Base-by-base conservation (phyloP, 768 basidiomycete species). In the Lyophyllum shimeji region DNA sequence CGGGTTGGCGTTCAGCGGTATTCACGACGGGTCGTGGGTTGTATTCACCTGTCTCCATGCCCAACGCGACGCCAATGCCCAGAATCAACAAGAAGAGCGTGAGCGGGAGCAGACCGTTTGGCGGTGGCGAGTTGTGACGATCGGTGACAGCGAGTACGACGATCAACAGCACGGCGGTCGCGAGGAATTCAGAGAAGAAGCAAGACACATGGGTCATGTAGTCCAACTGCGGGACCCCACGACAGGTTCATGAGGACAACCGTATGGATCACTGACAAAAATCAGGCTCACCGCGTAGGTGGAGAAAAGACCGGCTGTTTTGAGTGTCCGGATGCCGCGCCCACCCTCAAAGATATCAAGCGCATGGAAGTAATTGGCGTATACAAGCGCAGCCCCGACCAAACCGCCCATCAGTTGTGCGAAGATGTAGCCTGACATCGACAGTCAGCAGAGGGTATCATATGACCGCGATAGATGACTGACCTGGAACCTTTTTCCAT, bases 291-390 rank as follows among this genome's bases (percentile, higher is more conserved):
- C 85, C 34, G 85, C 76, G 59, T 82, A 87, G 1, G 86, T 87
- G 9, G 74, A 76, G 59, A 88, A 87, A 39, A 89, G 70, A 34
- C 71, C 63, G 0, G 79, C 87, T 0, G 86, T 86, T 40, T 60
- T 62, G 61, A 85, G 74, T 7, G 82, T 85, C 21, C 86, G 79
- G 39, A 81, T 67, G 34, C 73, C 69, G 25, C 71, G 53, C 7
- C 82, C 82, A 18, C 86, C 86, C 64, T 89, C 87, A 53, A 78
- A 79, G 42, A 85, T 63, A 60, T 83, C 79, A 62, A 90, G 83
- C 13, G 85, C 86, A 64, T 86, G 82, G 65, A 82, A 82, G 65
- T 87, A 89, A 65, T 84, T 85, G 2, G 77, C 86, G 60, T 87
- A 88, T 21, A 84, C 69, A 24, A 85, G 66, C 7, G 78, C 78